Base-by-base conservation (phyloP, 352 stramenopile genomes). In the Phytophthora pseudosyringae region DNA sequence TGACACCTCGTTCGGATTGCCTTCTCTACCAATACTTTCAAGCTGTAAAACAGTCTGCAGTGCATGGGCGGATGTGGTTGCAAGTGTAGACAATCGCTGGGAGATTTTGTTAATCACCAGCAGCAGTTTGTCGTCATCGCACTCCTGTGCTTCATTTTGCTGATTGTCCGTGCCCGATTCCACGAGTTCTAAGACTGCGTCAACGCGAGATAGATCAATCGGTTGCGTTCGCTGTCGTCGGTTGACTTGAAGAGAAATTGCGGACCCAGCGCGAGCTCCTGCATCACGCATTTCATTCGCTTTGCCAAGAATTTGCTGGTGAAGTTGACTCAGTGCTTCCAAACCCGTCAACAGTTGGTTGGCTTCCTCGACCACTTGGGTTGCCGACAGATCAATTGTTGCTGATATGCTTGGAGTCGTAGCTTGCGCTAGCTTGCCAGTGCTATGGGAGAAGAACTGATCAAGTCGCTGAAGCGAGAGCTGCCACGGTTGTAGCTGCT, bases 271-370 rank as follows among this genome's bases (percentile, higher is more conserved):
- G 9, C 46, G 62, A 36, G 16, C 63, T 2, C 26, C 64, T 9
- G 62, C 67, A 51, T 80, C 69, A n/a, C 76, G 71, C 18, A 93
- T 57, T 41, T 93, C 80, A 28, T 75, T 68, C 54, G 61, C 75
- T 46, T 86, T 90, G 25, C 16, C 18, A 10, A 86, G 10, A 18
- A 91, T 63, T 39, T 90, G 73, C n/a, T 83, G 59, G 40, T 91
- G 80, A 40, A 89, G 70, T 47, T 80, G 72, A 52, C 83, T 75
- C 3, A 90, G 66, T 29, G 64, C 60, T 29, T 74, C 57, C 18
- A 93, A 69, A 32, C 76, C 55, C 10, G 74, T 68, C 28, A 90
- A 45, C 15, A 79, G 41, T 15, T 69, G 53, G 21, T 84, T 72
- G 0, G 73, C 55, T 52, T 90, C 77, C n/a, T 63, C 48, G 16